phyloP scores from a whole-genome alignment of 192 early-diverging fungal genomes.

The Spizellomyces punctatus region DNA sequence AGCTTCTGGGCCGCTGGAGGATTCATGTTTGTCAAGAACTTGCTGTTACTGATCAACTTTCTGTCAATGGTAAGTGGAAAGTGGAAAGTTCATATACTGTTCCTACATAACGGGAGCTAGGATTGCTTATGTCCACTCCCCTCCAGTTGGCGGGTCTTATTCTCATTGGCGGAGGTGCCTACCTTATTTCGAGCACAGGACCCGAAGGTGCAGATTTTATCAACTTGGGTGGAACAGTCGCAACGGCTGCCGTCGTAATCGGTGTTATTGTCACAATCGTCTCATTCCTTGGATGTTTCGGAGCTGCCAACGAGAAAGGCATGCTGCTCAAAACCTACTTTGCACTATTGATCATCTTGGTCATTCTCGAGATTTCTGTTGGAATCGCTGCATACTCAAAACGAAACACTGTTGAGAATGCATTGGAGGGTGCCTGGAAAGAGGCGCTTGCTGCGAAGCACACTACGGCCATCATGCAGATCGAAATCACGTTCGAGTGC shows the following conservation, averaged over 20 bases:
- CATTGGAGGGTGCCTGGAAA: conserved; percentile 78
- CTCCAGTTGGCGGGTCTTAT: conserved; percentile 58
- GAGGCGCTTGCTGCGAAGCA: conserved; percentile 35
- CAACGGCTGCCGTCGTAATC: conserved; percentile 52
- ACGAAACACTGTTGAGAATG: conserved; percentile 56
- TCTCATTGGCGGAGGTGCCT: conserved; percentile 54
- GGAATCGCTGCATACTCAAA: conserved; percentile 58
- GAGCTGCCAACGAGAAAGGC: conserved; percentile 67
- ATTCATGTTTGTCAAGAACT: conserved; percentile 61
- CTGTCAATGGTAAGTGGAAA: conserved; percentile 49
- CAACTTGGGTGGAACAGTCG: conserved; percentile 41
- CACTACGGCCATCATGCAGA: conserved; percentile 23
- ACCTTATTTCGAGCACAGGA: conserved; percentile 40
- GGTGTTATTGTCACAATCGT: conserved; percentile 53
- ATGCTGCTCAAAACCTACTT: conserved; percentile 66
- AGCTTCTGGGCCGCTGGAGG: conserved; percentile 46
- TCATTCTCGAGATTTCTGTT: conserved; percentile 53
- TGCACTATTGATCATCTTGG: conserved; percentile 51
- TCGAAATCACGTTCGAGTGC: conserved; percentile 39
- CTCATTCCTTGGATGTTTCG: conserved; percentile 60
- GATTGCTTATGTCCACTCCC: background rate
- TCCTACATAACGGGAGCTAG: background rate
- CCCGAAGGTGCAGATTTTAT: conserved; percentile 22
- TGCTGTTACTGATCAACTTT: conserved; percentile 59
- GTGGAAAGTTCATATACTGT: background rate